Percentiles rank a stretch among this genome's conserved stretches.
Conservation (phyloP, 2,329 filamentous ascomycete species). For the Ciborinia camelliae region DNA sequence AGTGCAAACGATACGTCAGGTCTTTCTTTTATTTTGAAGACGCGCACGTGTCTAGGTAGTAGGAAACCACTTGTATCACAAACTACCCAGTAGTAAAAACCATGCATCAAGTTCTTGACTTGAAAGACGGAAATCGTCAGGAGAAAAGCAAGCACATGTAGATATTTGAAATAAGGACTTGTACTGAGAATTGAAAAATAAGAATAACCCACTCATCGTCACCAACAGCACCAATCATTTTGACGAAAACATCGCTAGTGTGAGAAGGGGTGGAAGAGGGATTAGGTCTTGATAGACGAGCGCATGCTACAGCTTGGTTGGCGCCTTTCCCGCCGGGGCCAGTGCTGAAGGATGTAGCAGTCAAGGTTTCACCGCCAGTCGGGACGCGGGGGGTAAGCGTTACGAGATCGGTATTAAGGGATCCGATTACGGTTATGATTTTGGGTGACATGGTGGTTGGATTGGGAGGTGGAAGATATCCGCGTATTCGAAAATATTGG, state of each 20-base stretch:
- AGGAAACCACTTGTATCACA: background rate
- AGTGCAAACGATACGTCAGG: no score
- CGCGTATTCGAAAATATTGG: slow-evolving; percentile 4
- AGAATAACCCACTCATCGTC: slow-evolving; percentile 8
- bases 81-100: no score
- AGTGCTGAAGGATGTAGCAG: slow-evolving; percentile 70
- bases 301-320: slow-evolving; percentile 90
- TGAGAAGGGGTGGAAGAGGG: slow-evolving; percentile 26
- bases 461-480: background rate
- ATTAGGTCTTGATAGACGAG: slow-evolving; percentile 67
- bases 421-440: slow-evolving; percentile 79
- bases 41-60: background rate
- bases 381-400: slow-evolving; percentile 84
- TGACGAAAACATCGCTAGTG: slow-evolving; percentile 45
- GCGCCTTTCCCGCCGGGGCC: slow-evolving; percentile 91
- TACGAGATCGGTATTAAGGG: slow-evolving; percentile 91
- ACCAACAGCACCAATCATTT: slow-evolving; percentile 74
- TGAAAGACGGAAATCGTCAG: no score
- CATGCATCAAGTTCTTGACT: background rate
- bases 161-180: background rate
- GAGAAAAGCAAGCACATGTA: background rate
- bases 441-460: slow-evolving; percentile 29
- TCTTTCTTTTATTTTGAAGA: no score
- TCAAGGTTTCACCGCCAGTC: slow-evolving; percentile 80
- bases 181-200: background rate